A percentile compares a stretch with the other conserved stretches of the same genome.
These are phyloP conservation scores for Leccinum uliginosum DNA, from an alignment of 768 basidiomycete genomes.

Conservation along the genomic window DNA sequence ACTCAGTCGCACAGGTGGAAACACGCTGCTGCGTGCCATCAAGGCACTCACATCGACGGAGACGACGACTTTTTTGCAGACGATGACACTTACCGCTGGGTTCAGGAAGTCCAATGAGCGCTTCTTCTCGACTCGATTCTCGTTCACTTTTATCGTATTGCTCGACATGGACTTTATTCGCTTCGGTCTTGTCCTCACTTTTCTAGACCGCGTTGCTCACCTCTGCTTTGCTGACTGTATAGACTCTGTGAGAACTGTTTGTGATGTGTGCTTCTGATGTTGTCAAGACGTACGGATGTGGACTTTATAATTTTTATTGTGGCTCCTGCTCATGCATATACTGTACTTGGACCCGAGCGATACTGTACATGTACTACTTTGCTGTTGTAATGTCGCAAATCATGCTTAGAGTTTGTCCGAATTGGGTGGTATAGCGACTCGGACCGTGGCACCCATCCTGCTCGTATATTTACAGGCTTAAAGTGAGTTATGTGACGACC, in stretches of 20 bases:
- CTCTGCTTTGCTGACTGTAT: conserved; percentile 12
- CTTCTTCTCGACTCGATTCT: neutral
- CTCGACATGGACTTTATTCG: conserved; percentile 8
- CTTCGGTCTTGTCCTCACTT: conserved; percentile 4
- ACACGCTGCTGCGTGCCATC: conserved; percentile 76
- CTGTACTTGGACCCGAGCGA: too few relatives aligned
- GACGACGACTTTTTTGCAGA: conserved; percentile 56
- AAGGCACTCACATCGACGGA: conserved; percentile 48
- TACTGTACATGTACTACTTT: too few relatives aligned
- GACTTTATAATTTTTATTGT: neutral
- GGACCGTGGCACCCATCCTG: too few relatives aligned
- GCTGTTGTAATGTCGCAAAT: too few relatives aligned
- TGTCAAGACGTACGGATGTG: neutral
- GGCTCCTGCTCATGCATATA: too few relatives aligned
- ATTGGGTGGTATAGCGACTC: too few relatives aligned
- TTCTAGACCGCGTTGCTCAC: conserved; percentile 11
- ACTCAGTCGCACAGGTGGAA: conserved; percentile 58
- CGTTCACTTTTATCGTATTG: neutral
- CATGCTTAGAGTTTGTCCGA: too few relatives aligned
- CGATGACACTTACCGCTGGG: conserved; percentile 40
- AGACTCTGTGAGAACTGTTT: conserved; percentile 2
- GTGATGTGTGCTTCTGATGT: neutral
- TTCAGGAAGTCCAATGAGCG: conserved; percentile 14
- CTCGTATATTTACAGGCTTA: neutral
- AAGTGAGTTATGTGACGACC: neutral